A percentile compares a stretch with the other conserved stretches of the same genome.
Conservation (phyloP, 305 asterid genomes). For the Fraxinus greggii region DNA sequence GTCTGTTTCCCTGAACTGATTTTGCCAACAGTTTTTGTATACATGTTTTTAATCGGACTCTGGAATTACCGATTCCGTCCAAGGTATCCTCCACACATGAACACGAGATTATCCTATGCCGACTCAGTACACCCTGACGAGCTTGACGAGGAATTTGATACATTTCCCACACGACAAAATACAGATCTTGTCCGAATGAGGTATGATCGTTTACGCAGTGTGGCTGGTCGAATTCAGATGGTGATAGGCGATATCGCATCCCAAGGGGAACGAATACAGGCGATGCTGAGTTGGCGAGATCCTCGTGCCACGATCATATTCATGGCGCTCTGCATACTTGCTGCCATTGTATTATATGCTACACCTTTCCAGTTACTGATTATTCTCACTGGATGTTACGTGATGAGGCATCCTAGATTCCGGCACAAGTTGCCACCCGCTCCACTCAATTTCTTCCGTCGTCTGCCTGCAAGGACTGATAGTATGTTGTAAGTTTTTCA, state of each 20-base stretch:
- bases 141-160: constrained; percentile 89
- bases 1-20: constrained; percentile 71
- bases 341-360: constrained; percentile 56
- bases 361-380: constrained; percentile 61
- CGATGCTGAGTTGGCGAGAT: constrained; percentile 84
- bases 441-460: constrained; percentile 76
- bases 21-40: constrained; percentile 67
- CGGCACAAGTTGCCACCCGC: constrained; percentile 69
- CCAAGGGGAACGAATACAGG: constrained; percentile 88
- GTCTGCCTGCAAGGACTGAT: constrained; percentile 84
- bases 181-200: constrained; percentile 67
- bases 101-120: constrained; percentile 69
- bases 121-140: constrained; percentile 68
- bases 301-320: constrained; percentile 77
- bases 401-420: constrained; percentile 82
- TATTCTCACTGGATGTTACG: constrained; percentile 49
- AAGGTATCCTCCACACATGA: constrained; percentile 80
- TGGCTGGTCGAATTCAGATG: constrained; percentile 79
- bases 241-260: constrained; percentile 80
- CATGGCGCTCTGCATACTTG: constrained; percentile 58
- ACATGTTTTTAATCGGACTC: constrained; percentile 73
- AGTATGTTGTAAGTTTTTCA: constrained; percentile 55
- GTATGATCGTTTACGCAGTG: constrained; percentile 74
- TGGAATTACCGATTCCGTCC: constrained; percentile 79
- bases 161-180: constrained; percentile 60